Evolutionary conservation across 148 eudicot genomes (phyloP).

Genomic region (Cornus kousa): DNA sequence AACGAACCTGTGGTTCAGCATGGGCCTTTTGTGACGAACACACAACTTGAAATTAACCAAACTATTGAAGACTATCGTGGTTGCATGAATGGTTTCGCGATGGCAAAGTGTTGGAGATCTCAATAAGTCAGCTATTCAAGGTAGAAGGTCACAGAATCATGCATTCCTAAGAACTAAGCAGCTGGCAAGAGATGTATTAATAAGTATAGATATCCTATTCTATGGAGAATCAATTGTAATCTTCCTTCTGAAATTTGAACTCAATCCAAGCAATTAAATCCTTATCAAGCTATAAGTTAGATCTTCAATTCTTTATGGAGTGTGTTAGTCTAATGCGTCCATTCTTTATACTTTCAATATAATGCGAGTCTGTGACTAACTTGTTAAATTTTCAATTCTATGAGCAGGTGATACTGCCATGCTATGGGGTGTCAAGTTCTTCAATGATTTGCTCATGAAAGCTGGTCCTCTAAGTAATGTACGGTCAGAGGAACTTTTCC

Average conservation of each 20-base stretch:
- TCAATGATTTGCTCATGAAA: constrained; percentile 56
- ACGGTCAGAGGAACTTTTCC: no score
- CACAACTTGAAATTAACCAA: constrained; percentile 76
- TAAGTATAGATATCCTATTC: no score
- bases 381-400: not conserved
- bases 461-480: constrained; percentile 55
- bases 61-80: constrained; percentile 72
- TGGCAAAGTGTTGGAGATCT: constrained; percentile 73
- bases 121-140: constrained; percentile 13
- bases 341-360: no score
- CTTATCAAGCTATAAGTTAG: no score
- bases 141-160: not conserved
- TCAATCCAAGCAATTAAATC: no score
- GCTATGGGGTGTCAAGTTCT: constrained; percentile 59
- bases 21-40: constrained; percentile 98
- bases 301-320: no score
- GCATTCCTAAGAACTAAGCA: no score
- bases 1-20: constrained; percentile 86
- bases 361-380: constrained; percentile 30
- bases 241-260: no score
- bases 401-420: constrained; percentile 55
- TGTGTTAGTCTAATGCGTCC: no score
- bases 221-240: no score
- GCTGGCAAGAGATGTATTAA: no score
- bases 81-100: constrained; percentile 83